Percentiles rank a stretch among this genome's conserved stretches.
These are phyloP conservation scores for Daedaleopsis sinensis DNA, from an alignment of 768 basidiomycete genomes.

Conservation along the genomic window DNA sequence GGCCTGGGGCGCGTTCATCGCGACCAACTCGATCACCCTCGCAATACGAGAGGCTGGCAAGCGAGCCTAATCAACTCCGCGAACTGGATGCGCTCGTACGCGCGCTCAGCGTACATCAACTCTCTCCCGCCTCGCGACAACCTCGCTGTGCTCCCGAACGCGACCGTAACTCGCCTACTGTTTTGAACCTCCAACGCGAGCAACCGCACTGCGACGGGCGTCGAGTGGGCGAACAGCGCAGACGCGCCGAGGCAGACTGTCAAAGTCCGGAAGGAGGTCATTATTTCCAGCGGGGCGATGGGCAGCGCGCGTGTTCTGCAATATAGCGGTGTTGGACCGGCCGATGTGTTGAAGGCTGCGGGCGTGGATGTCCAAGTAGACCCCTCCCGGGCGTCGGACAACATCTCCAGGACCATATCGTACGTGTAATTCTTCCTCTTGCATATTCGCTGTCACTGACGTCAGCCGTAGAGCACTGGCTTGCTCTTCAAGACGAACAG, in stretches of 20 bases:
- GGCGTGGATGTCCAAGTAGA: constrained; percentile 50
- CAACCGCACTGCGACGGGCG: constrained; percentile 44
- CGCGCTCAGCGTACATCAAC: constrained; percentile 69
- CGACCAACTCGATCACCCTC: constrained; percentile 61
- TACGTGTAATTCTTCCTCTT: constrained; percentile 11
- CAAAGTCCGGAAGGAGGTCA: constrained; percentile 62
- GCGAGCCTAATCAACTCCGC: no score
- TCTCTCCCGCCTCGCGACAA: constrained; percentile 63
- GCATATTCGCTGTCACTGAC: background rate
- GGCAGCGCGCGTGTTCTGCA: constrained; percentile 58
- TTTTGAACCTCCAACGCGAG: constrained; percentile 38
- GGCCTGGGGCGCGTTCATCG: constrained; percentile 54
- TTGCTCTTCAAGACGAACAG: constrained; percentile 41
- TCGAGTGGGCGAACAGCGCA: constrained; percentile 49
- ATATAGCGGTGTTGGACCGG: constrained; percentile 61
- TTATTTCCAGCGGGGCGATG: constrained; percentile 51
- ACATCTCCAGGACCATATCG: constrained; percentile 59
- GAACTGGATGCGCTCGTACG: constrained; percentile 68
- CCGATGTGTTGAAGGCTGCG: constrained; percentile 49
- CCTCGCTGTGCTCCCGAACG: constrained; percentile 61
- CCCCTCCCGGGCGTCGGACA: constrained; percentile 62
- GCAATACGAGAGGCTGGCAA: no score
- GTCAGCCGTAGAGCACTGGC: constrained; percentile 34
- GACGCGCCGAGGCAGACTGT: constrained; percentile 42
- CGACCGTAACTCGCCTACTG: constrained; percentile 59